Conservation (phyloP, 805 yeast genomes). For the Candida easanensis region DNA sequence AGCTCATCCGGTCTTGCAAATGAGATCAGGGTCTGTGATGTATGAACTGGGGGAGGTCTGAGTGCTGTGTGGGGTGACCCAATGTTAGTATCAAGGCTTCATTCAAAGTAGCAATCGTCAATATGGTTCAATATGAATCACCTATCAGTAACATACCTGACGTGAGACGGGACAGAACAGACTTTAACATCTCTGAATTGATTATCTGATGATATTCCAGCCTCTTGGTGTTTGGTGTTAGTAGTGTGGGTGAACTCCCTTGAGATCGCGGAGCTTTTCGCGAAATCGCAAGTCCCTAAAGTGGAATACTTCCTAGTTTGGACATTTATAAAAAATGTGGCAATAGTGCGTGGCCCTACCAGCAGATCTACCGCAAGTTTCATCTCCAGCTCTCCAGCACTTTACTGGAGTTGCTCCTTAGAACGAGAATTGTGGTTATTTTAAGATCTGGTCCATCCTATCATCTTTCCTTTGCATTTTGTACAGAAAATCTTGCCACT, state of each 20-base stretch:
- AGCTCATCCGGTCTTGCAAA: conserved; percentile 53
- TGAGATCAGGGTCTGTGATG: conserved; percentile 48
- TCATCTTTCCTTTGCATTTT: neutral
- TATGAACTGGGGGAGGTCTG: conserved; percentile 16
- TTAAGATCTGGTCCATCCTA: no score
- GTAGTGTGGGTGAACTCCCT: neutral
- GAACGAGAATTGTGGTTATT: no score
- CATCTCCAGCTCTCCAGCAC: no score
- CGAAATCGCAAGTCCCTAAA: neutral
- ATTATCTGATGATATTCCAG: no score
- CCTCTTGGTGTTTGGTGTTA: no score
- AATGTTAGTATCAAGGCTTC: no score
- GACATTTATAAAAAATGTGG: neutral
- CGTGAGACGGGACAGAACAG: neutral
- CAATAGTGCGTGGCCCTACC: neutral
- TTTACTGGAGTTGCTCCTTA: no score
- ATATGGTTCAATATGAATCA: no score
- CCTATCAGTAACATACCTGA: no score
- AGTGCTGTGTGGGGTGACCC: conserved; percentile 13
- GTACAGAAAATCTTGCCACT: neutral
- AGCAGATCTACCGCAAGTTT: neutral
- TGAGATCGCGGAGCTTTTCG: neutral
- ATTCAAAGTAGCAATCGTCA: no score
- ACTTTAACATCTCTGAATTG: neutral
- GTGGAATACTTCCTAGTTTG: neutral